Conservation (phyloP, 371 early-diverging fungal species). For the Mortierella polycephala region DNA sequence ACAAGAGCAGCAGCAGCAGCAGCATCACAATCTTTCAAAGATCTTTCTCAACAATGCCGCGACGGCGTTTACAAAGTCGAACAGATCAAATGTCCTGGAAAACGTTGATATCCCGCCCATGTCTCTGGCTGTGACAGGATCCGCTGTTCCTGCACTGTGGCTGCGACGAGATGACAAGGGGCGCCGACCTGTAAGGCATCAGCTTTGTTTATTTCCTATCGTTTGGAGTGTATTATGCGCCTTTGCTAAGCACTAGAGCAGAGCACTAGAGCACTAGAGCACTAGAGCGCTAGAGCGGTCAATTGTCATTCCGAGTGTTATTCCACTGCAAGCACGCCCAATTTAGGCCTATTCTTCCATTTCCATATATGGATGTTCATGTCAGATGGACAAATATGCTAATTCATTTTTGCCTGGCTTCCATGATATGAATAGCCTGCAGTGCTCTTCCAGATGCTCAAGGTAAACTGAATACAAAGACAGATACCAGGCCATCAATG, state of each 20-base stretch:
- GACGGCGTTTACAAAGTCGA: conserved; percentile 30
- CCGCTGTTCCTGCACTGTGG: conserved; percentile 36
- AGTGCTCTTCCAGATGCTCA: conserved; percentile 45
- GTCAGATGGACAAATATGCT: conserved; percentile 3
- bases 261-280: too few species aligned
- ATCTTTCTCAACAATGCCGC: conserved; percentile 39
- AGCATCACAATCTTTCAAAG: conserved; percentile 15
- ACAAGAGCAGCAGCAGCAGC: neutral
- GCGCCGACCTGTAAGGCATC: conserved; percentile 42
- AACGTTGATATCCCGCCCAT: conserved; percentile 11
- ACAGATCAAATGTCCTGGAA: conserved; percentile 3
- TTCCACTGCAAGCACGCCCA: too few species aligned
- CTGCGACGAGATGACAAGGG: conserved; percentile 45
- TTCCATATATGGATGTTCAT: neutral
- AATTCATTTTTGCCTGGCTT: neutral
- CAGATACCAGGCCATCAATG: neutral
- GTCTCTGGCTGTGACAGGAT: conserved; percentile 21
- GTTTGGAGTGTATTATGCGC: neutral
- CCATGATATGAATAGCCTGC: conserved; percentile 24
- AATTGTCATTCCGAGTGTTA: too few species aligned
- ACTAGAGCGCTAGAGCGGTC: too few species aligned
- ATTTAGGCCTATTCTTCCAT: neutral
- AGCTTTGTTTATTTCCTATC: conserved; percentile 2
- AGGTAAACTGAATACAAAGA: conserved; percentile 7
- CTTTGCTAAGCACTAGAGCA: too few species aligned